These are phyloP conservation scores for Diaporthe batatas DNA, from an alignment of 2,329 filamentous ascomycete species.

Conservation along the genomic window DNA sequence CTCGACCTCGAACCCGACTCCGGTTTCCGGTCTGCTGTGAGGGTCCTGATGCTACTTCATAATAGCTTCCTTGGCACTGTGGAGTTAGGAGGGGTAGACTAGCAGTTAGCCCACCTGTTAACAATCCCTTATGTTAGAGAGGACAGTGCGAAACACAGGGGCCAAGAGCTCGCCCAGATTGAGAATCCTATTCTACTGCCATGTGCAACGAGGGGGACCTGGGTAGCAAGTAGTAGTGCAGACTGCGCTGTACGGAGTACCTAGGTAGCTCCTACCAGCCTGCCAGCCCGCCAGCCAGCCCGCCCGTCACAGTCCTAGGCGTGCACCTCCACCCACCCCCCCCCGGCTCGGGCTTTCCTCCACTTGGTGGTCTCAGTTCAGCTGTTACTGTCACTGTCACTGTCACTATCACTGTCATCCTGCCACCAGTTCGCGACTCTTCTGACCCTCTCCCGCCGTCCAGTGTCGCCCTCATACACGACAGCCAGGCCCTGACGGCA, in stretches of 20 bases:
- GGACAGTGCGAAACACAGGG: neutral
- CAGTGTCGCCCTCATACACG: conserved; percentile 10
- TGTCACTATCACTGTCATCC: conserved; percentile 12
- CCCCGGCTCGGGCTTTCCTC: conserved; percentile 29
- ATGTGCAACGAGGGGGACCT: conserved; percentile 12
- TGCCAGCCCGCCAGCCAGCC: neutral
- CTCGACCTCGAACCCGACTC: conserved; percentile 6
- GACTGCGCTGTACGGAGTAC: neutral
- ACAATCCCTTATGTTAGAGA: neutral
- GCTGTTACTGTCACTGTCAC: conserved; percentile 15
- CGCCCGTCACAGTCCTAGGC: conserved; percentile 9
- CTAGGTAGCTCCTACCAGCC: neutral
- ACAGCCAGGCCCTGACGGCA: conserved; percentile 16
- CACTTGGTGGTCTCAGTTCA: conserved; percentile 32
- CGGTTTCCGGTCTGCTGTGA: conserved; percentile 24
- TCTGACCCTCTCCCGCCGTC: conserved; percentile 4
- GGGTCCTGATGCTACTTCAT: conserved; percentile 13
- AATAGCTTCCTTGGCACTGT: neutral
- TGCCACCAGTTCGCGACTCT: conserved; percentile 27
- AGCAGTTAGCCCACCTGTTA: rapidly evolving
- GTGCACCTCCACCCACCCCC: conserved; percentile 3
- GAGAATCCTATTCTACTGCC: conserved; percentile 20
- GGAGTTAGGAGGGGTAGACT: neutral
- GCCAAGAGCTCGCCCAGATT: neutral
- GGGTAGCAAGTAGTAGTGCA: neutral